phyloP scores from a whole-genome alignment of 257 asterid genomes.

The Solanum paucissectum region DNA sequence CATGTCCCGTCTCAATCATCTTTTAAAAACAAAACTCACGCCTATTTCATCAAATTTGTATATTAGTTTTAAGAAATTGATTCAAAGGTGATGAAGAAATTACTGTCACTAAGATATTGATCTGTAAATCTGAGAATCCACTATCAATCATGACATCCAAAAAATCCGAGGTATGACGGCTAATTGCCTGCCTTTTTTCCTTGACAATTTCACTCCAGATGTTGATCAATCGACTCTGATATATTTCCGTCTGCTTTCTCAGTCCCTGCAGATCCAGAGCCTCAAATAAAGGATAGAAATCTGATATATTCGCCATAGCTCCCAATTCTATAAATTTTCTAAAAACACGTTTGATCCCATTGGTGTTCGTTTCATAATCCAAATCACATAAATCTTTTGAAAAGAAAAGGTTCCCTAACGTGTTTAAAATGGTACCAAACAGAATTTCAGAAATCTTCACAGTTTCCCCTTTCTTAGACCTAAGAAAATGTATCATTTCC shows the following conservation, averaged over 20 bases:
- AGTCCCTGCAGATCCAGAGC: slow-evolving; percentile 30
- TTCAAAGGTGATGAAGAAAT: neutral
- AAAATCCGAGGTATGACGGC: slow-evolving; percentile 2
- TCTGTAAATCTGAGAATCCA: slow-evolving; percentile 17
- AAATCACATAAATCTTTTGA: slow-evolving; percentile 12
- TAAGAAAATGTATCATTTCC: slow-evolving; percentile 24
- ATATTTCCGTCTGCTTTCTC: neutral
- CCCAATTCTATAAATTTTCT: slow-evolving; percentile 5
- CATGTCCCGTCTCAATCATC: neutral
- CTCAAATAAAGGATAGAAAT: slow-evolving; percentile 21
- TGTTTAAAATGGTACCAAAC: slow-evolving; percentile 19
- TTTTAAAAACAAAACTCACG: no score
- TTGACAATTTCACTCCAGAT: slow-evolving; percentile 1
- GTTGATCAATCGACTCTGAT: neutral
- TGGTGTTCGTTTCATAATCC: slow-evolving; percentile 6
- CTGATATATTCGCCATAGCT: slow-evolving; percentile 18
- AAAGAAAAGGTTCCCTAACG: slow-evolving; percentile 16
- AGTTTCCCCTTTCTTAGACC: slow-evolving; percentile 9
- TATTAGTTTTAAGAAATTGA: no score
- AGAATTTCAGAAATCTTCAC: slow-evolving; percentile 13
- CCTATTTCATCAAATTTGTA: no score
- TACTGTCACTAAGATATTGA: slow-evolving; percentile 29
- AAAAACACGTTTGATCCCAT: slow-evolving; percentile 6
- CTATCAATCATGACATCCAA: slow-evolving; percentile 13
- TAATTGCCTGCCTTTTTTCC: no score